These are phyloP conservation scores for Pulveroboletus sp. DNA, from an alignment of 768 basidiomycete species.

Conservation along the genomic window DNA sequence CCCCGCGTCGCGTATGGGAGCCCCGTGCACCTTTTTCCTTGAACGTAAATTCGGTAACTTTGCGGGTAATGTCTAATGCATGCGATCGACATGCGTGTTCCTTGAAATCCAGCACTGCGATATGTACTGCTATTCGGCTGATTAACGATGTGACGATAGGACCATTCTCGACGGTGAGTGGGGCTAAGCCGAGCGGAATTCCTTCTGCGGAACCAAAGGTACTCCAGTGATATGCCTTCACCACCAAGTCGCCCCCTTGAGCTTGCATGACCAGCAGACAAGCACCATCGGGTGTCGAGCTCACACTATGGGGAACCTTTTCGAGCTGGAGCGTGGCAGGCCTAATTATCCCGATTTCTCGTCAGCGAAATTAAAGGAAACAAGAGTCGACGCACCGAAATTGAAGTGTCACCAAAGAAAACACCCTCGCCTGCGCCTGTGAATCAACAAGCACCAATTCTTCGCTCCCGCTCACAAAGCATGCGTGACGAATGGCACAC, in stretches of 20 bases:
- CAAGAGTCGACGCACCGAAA: slow-evolving; percentile 47
- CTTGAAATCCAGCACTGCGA: slow-evolving; percentile 45
- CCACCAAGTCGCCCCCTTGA: no score
- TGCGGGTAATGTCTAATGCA: slow-evolving; percentile 49
- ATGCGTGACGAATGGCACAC: no score
- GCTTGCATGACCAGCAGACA: no score
- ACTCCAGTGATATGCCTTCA: slow-evolving; percentile 58
- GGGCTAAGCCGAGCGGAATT: slow-evolving; percentile 31
- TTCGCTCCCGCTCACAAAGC: slow-evolving; percentile 48
- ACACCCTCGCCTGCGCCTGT: slow-evolving; percentile 43
- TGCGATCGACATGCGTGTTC: no score
- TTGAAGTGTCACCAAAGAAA: slow-evolving; percentile 49
- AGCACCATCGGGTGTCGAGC: no score
- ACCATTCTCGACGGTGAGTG: slow-evolving; percentile 18
- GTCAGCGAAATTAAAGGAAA: no score
- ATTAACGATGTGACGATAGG: slow-evolving; percentile 43
- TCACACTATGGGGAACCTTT: no score
- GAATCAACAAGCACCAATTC: slow-evolving; percentile 52
- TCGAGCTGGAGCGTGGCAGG: no score
- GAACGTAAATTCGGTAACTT: slow-evolving; percentile 56
- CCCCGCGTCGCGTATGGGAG: no score
- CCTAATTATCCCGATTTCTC: no score
- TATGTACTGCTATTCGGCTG: slow-evolving; percentile 37
- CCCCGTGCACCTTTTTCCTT: slow-evolving; percentile 35
- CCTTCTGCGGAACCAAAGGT: slow-evolving; percentile 53